These are phyloP conservation scores for Lipomyces sp. DNA, from an alignment of 805 yeast species.

Conservation along the genomic window DNA sequence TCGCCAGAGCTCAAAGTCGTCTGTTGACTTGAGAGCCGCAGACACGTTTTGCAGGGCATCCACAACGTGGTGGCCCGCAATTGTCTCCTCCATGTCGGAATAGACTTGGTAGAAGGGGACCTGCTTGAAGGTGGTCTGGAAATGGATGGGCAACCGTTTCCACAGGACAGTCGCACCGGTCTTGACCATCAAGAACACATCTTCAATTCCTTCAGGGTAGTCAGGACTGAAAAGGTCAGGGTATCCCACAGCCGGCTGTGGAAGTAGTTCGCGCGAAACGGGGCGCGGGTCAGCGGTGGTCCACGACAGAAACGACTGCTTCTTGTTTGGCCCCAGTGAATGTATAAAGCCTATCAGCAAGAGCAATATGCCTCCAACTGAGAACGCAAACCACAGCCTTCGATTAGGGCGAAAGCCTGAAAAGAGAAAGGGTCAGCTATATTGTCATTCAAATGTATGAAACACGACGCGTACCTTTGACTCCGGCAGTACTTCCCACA, in stretches of 20 bases:
- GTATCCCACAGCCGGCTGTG: neutral
- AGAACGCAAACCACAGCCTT: no score
- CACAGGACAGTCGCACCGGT: constrained; percentile 40
- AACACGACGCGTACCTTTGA: no score
- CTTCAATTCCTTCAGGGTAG: constrained; percentile 14
- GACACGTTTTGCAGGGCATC: constrained; percentile 34
- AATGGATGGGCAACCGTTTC: constrained; percentile 40
- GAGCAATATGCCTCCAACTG: no score
- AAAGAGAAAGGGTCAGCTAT: no score
- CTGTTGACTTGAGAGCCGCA: constrained; percentile 8
- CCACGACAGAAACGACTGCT: neutral
- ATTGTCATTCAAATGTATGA: no score
- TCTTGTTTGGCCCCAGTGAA: neutral
- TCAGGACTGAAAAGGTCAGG: constrained; percentile 1
- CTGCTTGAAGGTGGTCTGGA: constrained; percentile 35
- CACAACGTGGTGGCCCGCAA: constrained; percentile 37
- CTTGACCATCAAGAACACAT: constrained; percentile 38
- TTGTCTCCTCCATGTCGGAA: constrained; percentile 36
- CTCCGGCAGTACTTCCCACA: no score
- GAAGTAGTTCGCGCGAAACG: neutral
- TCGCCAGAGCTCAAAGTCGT: constrained; percentile 32
- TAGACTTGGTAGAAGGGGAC: constrained; percentile 38
- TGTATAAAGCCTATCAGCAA: no score
- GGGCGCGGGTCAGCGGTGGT: neutral
- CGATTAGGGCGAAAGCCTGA: no score